A percentile compares a stretch with the other conserved stretches of the same genome.
phyloP scores from a whole-genome alignment of 805 yeast species.

The Hanseniaspora thailandica region DNA sequence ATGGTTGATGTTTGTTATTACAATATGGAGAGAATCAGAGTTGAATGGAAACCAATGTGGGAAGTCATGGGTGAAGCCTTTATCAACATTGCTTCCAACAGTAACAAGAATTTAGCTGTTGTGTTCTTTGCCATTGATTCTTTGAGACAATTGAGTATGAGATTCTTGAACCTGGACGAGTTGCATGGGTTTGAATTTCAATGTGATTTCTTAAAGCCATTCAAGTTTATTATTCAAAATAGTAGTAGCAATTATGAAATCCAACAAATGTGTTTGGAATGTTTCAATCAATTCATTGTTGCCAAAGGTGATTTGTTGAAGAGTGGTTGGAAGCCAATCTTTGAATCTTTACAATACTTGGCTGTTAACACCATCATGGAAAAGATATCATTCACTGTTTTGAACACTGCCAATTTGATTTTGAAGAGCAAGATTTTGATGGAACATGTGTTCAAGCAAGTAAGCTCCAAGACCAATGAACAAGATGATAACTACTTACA shows the following conservation, averaged over 20 bases:
- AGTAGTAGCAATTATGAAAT: slow-evolving; percentile 52
- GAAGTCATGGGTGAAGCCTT: slow-evolving; percentile 82
- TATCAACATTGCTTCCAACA: slow-evolving; percentile 70
- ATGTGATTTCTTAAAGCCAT: slow-evolving; percentile 83
- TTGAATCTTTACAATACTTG: slow-evolving; percentile 64
- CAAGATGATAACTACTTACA: slow-evolving; percentile 57
- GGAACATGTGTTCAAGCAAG: slow-evolving; percentile 9
- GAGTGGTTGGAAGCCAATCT: slow-evolving; percentile 91
- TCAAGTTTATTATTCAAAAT: slow-evolving; percentile 62
- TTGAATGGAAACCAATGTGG: slow-evolving; percentile 97
- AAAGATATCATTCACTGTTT: slow-evolving; percentile 9
- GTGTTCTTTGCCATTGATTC: slow-evolving; percentile 90
- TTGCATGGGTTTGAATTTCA: slow-evolving; percentile 92
- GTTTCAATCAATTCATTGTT: slow-evolving; percentile 72
- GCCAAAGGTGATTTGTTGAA: slow-evolving; percentile 62
- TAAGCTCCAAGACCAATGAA: slow-evolving; percentile 14
- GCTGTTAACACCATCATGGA: slow-evolving; percentile 36
- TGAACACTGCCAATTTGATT: slow-evolving; percentile 10
- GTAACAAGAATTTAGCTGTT: slow-evolving; percentile 47
- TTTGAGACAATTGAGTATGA: slow-evolving; percentile 77
- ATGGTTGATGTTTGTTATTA: slow-evolving; percentile 96
- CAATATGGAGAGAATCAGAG: slow-evolving; percentile 89
- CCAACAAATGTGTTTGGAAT: slow-evolving; percentile 80
- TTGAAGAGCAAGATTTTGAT: slow-evolving; percentile 11
- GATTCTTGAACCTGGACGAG: slow-evolving; percentile 89